Percentiles rank a stretch among this genome's conserved stretches.
phyloP scores from a whole-genome alignment of 176 grass and related monocot species.

The Cocos nucifera region DNA sequence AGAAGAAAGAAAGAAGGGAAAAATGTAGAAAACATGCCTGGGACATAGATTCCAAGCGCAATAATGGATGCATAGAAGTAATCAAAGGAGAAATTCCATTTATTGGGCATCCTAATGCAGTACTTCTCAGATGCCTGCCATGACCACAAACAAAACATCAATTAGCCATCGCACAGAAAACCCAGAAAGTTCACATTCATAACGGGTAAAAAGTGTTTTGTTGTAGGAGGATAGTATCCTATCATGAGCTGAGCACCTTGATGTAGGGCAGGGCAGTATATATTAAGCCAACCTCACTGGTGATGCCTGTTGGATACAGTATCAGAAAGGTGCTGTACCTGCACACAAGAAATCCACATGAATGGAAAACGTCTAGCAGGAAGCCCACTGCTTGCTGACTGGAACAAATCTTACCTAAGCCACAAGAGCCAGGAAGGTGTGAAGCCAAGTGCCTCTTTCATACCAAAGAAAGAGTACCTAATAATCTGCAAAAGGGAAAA shows the following conservation, averaged over 20 bases:
- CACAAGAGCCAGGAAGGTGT: slow-evolving; percentile 77
- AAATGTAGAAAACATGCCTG: slow-evolving; percentile 11
- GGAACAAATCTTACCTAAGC: slow-evolving; percentile 50
- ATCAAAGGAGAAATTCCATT: slow-evolving; percentile 21
- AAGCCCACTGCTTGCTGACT: not conserved
- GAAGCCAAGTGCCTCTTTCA: slow-evolving; percentile 74
- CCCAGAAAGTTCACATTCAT: not conserved
- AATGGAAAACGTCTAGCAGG: not conserved
- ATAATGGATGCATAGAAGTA: slow-evolving; percentile 16
- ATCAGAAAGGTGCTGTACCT: slow-evolving; percentile 44
- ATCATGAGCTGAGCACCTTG: slow-evolving; percentile 22
- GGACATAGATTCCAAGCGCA: slow-evolving; percentile 16
- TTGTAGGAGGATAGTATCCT: not conserved
- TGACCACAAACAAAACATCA: no score
- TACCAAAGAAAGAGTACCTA: slow-evolving; percentile 90
- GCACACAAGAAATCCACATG: slow-evolving; percentile 1
- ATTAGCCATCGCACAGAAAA: no score
- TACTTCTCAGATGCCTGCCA: slow-evolving; percentile 24
- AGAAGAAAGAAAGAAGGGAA: not conserved
- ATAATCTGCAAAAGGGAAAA: slow-evolving; percentile 40
- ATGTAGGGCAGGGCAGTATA: slow-evolving; percentile 39
- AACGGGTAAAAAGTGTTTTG: no score
- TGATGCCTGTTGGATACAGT: slow-evolving; percentile 46
- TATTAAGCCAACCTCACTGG: slow-evolving; percentile 45
- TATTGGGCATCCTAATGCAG: slow-evolving; percentile 31